phyloP scores from a whole-genome alignment of 1,139 yeast genomes.

The Kodamaea suecica region DNA sequence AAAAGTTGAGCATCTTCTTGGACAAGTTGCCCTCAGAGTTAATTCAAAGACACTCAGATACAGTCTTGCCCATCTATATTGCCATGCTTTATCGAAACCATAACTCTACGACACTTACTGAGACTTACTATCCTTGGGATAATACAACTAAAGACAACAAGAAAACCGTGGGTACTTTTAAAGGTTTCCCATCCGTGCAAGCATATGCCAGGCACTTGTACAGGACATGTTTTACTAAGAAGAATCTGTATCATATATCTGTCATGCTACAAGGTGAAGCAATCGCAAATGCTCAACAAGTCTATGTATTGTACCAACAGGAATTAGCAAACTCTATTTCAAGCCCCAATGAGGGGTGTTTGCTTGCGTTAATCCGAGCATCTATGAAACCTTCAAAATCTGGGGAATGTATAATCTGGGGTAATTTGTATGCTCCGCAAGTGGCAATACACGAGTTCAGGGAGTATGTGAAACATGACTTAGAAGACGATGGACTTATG shows the following conservation, averaged over 20 bases:
- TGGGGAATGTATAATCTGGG: slow-evolving; percentile 39
- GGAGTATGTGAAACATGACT: slow-evolving; percentile 22
- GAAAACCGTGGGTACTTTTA: slow-evolving; percentile 8
- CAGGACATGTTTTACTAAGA: slow-evolving; percentile 15
- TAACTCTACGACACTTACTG: slow-evolving; percentile 10
- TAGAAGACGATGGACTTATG: slow-evolving; percentile 20
- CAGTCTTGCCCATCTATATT: slow-evolving; percentile 32
- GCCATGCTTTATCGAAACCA: slow-evolving; percentile 20
- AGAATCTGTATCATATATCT: slow-evolving; percentile 30
- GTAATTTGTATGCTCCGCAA: slow-evolving; percentile 53
- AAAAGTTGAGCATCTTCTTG: slow-evolving; percentile 21
- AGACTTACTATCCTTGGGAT: slow-evolving; percentile 20
- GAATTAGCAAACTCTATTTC: slow-evolving; percentile 17
- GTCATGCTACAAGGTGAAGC: slow-evolving; percentile 48
- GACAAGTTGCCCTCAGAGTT: slow-evolving; percentile 9
- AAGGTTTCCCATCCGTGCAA: slow-evolving; percentile 13
- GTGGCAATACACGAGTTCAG: slow-evolving; percentile 60
- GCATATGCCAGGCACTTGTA: slow-evolving; percentile 28
- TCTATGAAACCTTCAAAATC: slow-evolving; percentile 21
- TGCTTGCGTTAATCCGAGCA: slow-evolving; percentile 44
- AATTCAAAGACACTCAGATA: slow-evolving; percentile 11
- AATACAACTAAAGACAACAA: neutral
- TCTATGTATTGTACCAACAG: slow-evolving; percentile 11
- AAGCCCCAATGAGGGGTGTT: slow-evolving; percentile 36
- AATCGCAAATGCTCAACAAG: slow-evolving; percentile 11